Conservation (phyloP, 441 rosid species). For the Hura crepitans region DNA sequence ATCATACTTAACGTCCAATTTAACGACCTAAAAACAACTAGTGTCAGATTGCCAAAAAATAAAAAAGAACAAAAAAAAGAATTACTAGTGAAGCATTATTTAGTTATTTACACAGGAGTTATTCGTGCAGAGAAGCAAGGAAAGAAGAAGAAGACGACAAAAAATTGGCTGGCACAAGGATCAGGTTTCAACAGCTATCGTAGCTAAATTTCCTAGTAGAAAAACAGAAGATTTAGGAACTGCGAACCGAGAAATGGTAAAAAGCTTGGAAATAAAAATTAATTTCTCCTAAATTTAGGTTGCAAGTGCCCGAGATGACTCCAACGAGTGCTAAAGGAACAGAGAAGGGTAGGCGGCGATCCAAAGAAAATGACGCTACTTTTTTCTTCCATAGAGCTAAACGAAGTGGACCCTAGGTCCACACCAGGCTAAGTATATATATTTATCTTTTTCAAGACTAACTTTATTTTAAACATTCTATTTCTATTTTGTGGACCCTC, state of each 20-base stretch:
- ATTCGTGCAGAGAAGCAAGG: neutral
- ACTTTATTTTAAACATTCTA: neutral
- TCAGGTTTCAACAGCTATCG: neutral
- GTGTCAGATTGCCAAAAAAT: too few species aligned
- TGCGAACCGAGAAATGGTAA: slow-evolving; percentile 17
- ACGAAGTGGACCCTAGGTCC: slow-evolving; percentile 22
- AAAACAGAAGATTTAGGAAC: slow-evolving; percentile 13
- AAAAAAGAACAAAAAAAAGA: too few species aligned
- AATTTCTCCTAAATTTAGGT: slow-evolving; percentile 12
- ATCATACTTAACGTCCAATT: neutral
- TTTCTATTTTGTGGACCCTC: neutral
- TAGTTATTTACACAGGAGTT: neutral
- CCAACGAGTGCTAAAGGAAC: slow-evolving; percentile 6
- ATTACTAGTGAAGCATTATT: neutral
- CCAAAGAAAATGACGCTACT: slow-evolving; percentile 35
- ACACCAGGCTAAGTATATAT: neutral
- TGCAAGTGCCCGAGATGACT: slow-evolving; percentile 11
- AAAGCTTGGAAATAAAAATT: slow-evolving; percentile 29
- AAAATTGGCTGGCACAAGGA: slow-evolving; percentile 4
- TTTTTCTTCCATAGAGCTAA: slow-evolving; percentile 29
- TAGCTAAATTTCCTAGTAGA: neutral
- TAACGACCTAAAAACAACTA: neutral
- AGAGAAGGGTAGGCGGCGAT: slow-evolving; percentile 31
- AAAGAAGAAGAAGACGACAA: slow-evolving; percentile 7
- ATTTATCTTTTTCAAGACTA: neutral